phyloP scores from a whole-genome alignment of 1,139 yeast genomes.

The Sugiyamaella novakii region DNA sequence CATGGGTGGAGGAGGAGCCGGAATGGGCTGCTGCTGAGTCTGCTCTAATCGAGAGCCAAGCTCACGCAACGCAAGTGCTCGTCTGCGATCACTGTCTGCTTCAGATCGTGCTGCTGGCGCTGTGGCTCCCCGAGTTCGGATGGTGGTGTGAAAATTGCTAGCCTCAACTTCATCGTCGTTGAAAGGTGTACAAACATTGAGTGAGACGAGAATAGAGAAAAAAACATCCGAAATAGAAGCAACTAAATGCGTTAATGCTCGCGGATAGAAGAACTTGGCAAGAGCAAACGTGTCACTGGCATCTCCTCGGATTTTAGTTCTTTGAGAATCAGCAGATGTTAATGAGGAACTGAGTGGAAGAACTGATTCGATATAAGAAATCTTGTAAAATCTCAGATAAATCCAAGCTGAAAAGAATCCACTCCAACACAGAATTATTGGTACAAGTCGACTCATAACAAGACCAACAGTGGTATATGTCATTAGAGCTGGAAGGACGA shows the following conservation, averaged over 20 bases:
- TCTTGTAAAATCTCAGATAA: constrained; percentile 76
- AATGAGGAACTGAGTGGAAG: constrained; percentile 36
- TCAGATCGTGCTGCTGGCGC: constrained; percentile 22
- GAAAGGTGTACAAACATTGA: constrained; percentile 65
- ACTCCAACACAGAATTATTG: constrained; percentile 59
- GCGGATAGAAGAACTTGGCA: constrained; percentile 76
- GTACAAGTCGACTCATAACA: constrained; percentile 23
- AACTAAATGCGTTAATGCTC: constrained; percentile 53
- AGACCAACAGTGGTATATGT: constrained; percentile 44
- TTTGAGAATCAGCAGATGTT: constrained; percentile 30
- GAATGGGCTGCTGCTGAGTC: constrained; percentile 1
- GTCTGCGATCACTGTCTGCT: constrained; percentile 70
- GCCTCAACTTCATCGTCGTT: constrained; percentile 71
- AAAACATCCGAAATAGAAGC: constrained; percentile 55
- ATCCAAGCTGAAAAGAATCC: constrained; percentile 73
- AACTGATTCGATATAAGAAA: constrained; percentile 42
- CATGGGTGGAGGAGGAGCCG: neutral
- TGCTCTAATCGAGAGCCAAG: constrained; percentile 19
- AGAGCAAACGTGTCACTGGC: constrained; percentile 88
- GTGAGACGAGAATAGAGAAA: constrained; percentile 54
- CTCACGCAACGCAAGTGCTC: constrained; percentile 67
- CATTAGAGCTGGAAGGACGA: constrained; percentile 64
- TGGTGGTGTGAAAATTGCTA: constrained; percentile 63
- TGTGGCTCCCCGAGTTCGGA: constrained; percentile 43
- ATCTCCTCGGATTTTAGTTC: constrained; percentile 63